A percentile compares a stretch with the other conserved stretches of the same genome.
Evolutionary conservation across 1,284 basidiomycete genomes (phyloP).

Genomic region (Apiotrichum siamense): DNA sequence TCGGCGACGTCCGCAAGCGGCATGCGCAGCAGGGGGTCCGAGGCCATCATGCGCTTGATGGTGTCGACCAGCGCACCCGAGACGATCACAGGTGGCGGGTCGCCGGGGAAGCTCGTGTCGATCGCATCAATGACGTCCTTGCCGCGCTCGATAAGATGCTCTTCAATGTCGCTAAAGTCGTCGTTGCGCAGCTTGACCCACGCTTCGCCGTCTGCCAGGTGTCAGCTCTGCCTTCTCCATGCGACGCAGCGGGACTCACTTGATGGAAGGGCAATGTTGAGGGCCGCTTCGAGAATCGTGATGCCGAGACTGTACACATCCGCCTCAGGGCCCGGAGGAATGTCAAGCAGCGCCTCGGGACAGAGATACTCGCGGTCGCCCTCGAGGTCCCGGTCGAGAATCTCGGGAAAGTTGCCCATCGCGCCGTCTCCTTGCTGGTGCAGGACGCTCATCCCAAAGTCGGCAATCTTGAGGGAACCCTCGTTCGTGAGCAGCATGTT

Average conservation of each 20-base stretch:
- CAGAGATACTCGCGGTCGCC: conserved; percentile 96
- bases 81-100: conserved; percentile 39
- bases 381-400: conserved; percentile 56
- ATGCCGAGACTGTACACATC: conserved; percentile 95
- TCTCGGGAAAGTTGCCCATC: conserved; percentile 16
- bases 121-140: conserved; percentile 5
- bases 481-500: conserved; percentile 86
- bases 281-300: conserved; percentile 85
- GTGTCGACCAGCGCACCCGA: conserved; percentile 62
- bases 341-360: conserved; percentile 81
- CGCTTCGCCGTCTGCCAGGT: conserved; percentile 55
- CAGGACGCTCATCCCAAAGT: conserved; percentile 80
- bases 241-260: conserved; percentile 60
- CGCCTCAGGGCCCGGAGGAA: conserved; percentile 77
- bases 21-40: conserved; percentile 58
- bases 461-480: conserved; percentile 90
- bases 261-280: conserved; percentile 91
- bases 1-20: conserved; percentile 55
- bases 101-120: background rate
- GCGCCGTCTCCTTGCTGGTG: background rate
- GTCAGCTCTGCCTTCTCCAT: background rate
- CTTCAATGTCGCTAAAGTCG: conserved; percentile 81
- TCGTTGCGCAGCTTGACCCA: conserved; percentile 91
- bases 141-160: conserved; percentile 34
- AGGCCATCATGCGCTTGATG: conserved; percentile 71